These are phyloP conservation scores for Colletotrichum eleusines DNA, from an alignment of 2,329 filamentous ascomycete genomes.

Conservation along the genomic window DNA sequence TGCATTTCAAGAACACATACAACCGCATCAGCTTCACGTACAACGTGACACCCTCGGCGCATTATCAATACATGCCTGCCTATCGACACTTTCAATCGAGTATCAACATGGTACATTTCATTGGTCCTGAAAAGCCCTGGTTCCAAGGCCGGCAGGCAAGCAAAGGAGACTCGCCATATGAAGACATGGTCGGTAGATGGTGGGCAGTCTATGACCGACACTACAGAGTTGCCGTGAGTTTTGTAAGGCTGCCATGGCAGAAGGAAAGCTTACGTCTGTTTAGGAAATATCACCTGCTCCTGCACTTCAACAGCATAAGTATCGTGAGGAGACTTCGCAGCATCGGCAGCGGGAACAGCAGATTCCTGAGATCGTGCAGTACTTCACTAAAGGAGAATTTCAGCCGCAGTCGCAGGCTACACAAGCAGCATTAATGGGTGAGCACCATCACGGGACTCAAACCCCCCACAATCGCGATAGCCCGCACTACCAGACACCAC, in stretches of 20 bases:
- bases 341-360: slow-evolving; percentile 24
- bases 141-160: slow-evolving; percentile 69
- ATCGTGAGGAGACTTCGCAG: neutral
- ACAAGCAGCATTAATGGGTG: slow-evolving; percentile 48
- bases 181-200: slow-evolving; percentile 88
- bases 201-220: slow-evolving; percentile 95
- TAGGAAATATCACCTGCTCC: slow-evolving; percentile 21
- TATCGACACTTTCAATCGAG: slow-evolving; percentile 92
- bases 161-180: slow-evolving; percentile 73
- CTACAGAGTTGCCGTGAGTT: slow-evolving; percentile 70
- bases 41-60: slow-evolving; percentile 95
- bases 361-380: slow-evolving; percentile 59
- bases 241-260: neutral
- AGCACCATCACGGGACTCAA: slow-evolving; percentile 47
- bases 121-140: slow-evolving; percentile 94
- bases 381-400: slow-evolving; percentile 67
- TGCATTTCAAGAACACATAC: slow-evolving; percentile 88
- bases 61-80: slow-evolving; percentile 97
- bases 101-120: slow-evolving; percentile 94
- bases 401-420: slow-evolving; percentile 50
- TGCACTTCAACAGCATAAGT: slow-evolving; percentile 12
- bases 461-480: slow-evolving; percentile 45
- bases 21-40: slow-evolving; percentile 94
- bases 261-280: slow-evolving; percentile 6
- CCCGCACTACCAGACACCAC: slow-evolving; percentile 45